Percentiles rank a stretch among this genome's conserved stretches.
Conservation (phyloP, 805 yeast species). For the Yamadazyma kitorensis region DNA sequence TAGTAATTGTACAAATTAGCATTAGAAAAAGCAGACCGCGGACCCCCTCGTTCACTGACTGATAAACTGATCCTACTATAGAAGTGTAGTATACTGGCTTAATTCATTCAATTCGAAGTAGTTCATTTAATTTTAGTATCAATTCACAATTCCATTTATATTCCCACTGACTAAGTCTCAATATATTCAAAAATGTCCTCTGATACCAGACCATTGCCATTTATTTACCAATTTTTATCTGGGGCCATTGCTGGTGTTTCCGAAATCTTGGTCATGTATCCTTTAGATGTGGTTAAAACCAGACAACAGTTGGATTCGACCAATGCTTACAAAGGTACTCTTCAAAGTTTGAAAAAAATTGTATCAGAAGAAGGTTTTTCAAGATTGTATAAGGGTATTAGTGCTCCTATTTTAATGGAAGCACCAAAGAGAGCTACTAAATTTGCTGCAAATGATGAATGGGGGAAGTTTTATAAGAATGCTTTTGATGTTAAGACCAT, state of each 20-base stretch:
- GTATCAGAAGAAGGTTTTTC: slow-evolving; percentile 81
- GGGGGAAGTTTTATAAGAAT: slow-evolving; percentile 79
- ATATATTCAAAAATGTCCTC: slow-evolving; percentile 10
- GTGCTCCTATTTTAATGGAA: slow-evolving; percentile 97
- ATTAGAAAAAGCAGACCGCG: too few relatives aligned
- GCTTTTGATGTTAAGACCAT: slow-evolving; percentile 65
- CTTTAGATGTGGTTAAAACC: slow-evolving; percentile 95
- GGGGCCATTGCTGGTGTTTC: slow-evolving; percentile 98
- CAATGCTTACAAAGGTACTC: slow-evolving; percentile 75
- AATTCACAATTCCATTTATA: too few relatives aligned
- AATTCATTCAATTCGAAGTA: too few relatives aligned
- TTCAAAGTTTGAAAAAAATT: slow-evolving; percentile 82
- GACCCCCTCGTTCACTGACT: too few relatives aligned
- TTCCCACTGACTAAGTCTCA: too few relatives aligned
- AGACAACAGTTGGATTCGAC: slow-evolving; percentile 75
- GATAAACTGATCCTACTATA: too few relatives aligned
- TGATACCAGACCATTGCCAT: slow-evolving; percentile 55
- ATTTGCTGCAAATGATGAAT: slow-evolving; percentile 96
- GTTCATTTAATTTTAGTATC: too few relatives aligned
- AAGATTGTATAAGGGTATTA: slow-evolving; percentile 86
- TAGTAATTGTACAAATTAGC: too few relatives aligned
- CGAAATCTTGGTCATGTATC: slow-evolving; percentile 93
- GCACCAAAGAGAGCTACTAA: slow-evolving; percentile 99
- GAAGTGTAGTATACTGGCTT: too few relatives aligned
- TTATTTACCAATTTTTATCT: slow-evolving; percentile 82